Evolutionary conservation across 2,329 filamentous ascomycete species (phyloP).

Genomic region (Venturia carpophila): DNA sequence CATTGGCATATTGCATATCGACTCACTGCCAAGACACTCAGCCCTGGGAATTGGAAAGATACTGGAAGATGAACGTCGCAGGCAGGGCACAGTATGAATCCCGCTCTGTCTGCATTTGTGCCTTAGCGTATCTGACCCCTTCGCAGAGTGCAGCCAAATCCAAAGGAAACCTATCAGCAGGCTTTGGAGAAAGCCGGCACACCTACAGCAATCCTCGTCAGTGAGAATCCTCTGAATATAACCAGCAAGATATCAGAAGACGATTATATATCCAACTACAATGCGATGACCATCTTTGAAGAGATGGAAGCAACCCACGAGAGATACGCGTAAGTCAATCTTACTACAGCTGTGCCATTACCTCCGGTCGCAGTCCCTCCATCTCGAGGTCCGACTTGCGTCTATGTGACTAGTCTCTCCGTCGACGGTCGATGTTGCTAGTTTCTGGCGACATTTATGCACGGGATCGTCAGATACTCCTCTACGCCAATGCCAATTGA

Average conservation of each 20-base stretch:
- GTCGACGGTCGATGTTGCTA: neutral
- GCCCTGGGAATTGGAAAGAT: conserved; percentile 22
- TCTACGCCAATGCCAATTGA: neutral
- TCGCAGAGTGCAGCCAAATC: conserved; percentile 13
- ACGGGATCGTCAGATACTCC: neutral
- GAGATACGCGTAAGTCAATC: conserved; percentile 14
- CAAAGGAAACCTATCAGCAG: conserved; percentile 17
- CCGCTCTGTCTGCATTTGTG: neutral
- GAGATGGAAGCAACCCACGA: conserved; percentile 11
- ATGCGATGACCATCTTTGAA: conserved; percentile 15
- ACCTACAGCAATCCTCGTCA: conserved; percentile 6
- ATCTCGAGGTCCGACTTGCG: neutral
- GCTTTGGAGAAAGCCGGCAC: conserved; percentile 9
- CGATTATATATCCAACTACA: conserved; percentile 14
- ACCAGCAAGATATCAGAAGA: conserved; percentile 15
- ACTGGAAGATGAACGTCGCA: conserved; percentile 16
- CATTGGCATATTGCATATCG: conserved; percentile 23
- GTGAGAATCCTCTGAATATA: conserved; percentile 14
- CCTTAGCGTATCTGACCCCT: neutral
- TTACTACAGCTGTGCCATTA: neutral
- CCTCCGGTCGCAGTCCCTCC: neutral
- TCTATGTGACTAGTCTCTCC: neutral
- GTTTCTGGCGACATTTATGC: neutral
- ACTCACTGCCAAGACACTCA: conserved; percentile 19
- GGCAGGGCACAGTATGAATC: neutral